Base-by-base conservation (phyloP, 192 early-diverging fungal genomes). In the Haplosporangium gracile region DNA sequence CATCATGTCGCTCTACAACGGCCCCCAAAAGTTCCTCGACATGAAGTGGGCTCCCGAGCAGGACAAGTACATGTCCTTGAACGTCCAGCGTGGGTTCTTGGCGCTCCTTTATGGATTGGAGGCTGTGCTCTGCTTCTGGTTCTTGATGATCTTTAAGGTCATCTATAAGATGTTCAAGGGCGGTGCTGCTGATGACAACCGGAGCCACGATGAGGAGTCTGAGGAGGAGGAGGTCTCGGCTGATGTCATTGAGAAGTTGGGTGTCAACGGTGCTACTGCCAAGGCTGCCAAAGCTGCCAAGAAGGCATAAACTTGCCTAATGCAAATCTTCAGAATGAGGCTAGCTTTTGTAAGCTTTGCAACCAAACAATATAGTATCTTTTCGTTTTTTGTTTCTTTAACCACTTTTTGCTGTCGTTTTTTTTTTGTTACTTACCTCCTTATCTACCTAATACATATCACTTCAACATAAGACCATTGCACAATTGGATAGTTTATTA, bases 81-180 rank as follows among this genome's bases (percentile, higher is more conserved):
- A 70, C 74, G 88, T 83, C 39, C 93, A 82, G 89, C 90, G 78
- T 55, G 82, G 85, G 18, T 93, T 94, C 84, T 88, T 96, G 74
- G 88, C 84, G 4, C 77, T 96, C 8, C 90, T 97, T 29, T 87
- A 89, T 22, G 74, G 91, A 8, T 85, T 97, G 68, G 92, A 97
- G 88, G 73, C 90, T 10, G 83, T 97, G 39, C 89, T 97, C 49
- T 81, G 95, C 57, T 96, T 94, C 85, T 97, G 96, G 96, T 93
- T 96, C 72, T 74, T 88, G 38, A 89, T 96, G 91, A 95, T 97
- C 77, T 72, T 92, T 45, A 82, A 87, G 51, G 93, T 93, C 26
- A 87, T 89, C 70, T 85, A 85, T 71, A 90, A 92, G 74, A 92
- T 93, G 71, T 76, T 95, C 42, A 89, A 88, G 36, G 96, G 95